A percentile compares a stretch with the other conserved stretches of the same genome.
phyloP scores from a whole-genome alignment of 2,329 filamentous ascomycete species.

The Biscogniauxia marginata region DNA sequence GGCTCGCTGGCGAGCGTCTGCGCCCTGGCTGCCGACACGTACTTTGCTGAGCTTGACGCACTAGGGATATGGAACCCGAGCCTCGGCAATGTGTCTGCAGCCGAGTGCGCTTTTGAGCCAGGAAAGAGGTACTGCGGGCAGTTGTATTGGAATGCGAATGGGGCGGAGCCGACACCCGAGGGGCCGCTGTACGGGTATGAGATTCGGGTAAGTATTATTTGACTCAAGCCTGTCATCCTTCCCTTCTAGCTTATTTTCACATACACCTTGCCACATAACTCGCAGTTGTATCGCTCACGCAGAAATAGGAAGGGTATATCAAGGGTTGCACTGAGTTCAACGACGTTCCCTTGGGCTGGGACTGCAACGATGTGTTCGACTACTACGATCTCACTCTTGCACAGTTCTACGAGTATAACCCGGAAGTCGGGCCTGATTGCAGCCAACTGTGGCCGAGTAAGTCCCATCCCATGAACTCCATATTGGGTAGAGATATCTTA shows the following conservation, averaged over 20 bases:
- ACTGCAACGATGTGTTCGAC: constrained; percentile 3
- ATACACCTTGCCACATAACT: too few species aligned
- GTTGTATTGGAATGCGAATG: too few species aligned
- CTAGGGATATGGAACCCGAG: constrained; percentile 6
- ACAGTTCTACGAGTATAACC: constrained; percentile 15
- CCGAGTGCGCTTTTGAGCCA: constrained; percentile 1
- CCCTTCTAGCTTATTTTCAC: too few species aligned
- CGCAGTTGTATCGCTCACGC: too few species aligned
- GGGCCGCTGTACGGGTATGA: neutral
- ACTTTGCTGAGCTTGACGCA: neutral
- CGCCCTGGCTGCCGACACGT: neutral
- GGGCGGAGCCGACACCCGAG: constrained; percentile 1
- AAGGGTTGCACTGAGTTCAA: constrained; percentile 1
- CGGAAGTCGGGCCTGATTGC: constrained; percentile 16
- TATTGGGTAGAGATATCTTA: too few species aligned
- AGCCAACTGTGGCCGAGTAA: constrained; percentile 3
- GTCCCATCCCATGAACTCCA: too few species aligned
- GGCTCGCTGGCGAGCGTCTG: neutral
- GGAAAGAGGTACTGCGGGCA: constrained; percentile 2
- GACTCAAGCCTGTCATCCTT: neutral
- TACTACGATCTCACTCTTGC: constrained; percentile 6
- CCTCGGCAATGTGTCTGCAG: neutral
- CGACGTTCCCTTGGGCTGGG: neutral
- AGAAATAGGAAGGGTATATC: neutral
- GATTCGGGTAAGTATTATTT: neutral